Evolutionary conservation across 106 monocot species (phyloP).

Genomic region (Dendrobium chrysotoxum): DNA sequence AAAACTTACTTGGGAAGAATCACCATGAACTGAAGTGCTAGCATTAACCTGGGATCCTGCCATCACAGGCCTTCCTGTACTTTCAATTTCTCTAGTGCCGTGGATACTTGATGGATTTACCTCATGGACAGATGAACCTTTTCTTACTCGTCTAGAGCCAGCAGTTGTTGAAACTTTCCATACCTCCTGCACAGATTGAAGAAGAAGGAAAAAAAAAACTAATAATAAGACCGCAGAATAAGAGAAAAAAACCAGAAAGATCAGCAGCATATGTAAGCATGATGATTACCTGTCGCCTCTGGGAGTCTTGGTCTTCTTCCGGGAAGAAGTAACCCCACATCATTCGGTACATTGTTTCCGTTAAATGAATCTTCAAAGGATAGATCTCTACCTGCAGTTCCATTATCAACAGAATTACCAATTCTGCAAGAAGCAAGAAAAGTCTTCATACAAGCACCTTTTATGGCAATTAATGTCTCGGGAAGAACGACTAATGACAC

Average conservation of each 20-base stretch:
- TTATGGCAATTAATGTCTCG: not conserved
- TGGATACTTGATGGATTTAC: slow-evolving; percentile 28
- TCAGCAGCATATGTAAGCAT: not conserved
- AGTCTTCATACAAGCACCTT: not conserved
- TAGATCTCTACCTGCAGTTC: slow-evolving; percentile 84
- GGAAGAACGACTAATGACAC: not conserved
- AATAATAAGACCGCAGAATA: not conserved
- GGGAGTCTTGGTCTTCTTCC: slow-evolving; percentile 96
- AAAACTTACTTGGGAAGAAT: slow-evolving; percentile 64
- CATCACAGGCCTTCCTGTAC: slow-evolving; percentile 25
- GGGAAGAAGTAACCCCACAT: slow-evolving; percentile 99
- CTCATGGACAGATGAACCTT: slow-evolving; percentile 48
- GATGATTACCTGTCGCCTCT: slow-evolving; percentile 75
- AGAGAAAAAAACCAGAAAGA: slow-evolving; percentile 5
- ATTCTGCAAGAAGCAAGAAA: not conserved
- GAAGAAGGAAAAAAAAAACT: not conserved
- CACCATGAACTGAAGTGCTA: slow-evolving; percentile 35
- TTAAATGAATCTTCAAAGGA: slow-evolving; percentile 94
- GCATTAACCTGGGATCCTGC: slow-evolving; percentile 16
- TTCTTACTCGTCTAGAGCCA: slow-evolving; percentile 65
- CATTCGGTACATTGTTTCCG: slow-evolving; percentile 97
- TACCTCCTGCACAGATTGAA: slow-evolving; percentile 54
- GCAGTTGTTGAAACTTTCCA: slow-evolving; percentile 98
- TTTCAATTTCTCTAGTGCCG: slow-evolving; percentile 39
- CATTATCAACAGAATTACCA: not conserved